Evolutionary conservation across 768 basidiomycete species (phyloP), one percentile per base, ranked within the genome.

Genomic region (Macrolepiota albuminosa): DNA sequence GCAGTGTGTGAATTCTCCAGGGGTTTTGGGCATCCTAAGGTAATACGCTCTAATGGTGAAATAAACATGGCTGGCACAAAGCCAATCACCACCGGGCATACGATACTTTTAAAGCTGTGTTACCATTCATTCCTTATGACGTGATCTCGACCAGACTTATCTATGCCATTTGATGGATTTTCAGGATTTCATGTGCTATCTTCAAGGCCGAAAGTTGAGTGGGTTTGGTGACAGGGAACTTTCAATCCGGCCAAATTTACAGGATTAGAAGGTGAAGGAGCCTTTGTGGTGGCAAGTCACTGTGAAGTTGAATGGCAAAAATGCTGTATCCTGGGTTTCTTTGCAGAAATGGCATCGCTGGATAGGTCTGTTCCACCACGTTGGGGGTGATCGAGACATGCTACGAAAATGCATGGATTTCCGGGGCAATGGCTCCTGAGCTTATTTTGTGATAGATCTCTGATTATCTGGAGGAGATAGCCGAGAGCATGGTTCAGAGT

Each of bases 391-490:
- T 49, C 24, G 46, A 48, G 37, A 57, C 58, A 49, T 49, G 58
- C 56, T 60, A 42, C 37, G 26, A 61, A 54, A 53, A 46, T 33
- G 48, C 29, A 36, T 45, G 49, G 54, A 59, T 66, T 67, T 58
- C 64, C 66, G 58, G 63, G 63, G 54, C 13, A 24, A 60, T 61
- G 66, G 66, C 60, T 49, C 63, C 54, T 54, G 47, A 56, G 37
- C 31, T 57, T 58, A 60, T n/a, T 54, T 61, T 46, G 54, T 45
- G 26, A 36, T 48, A 57, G 49, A 67, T 67, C 64, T 62, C 56
- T 58, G 59, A 59, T 63, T 55, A 63, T 61, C 55, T 53, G 52
- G 66, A 47, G 64, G 66, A 59, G 64, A 67, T 67, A 51, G 62
- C 66, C 66, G 64, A 61, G 51, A 40, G 31, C 36, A 36, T 46